These are phyloP conservation scores for Solidago caesia DNA, from an alignment of 129 eudicot genomes.

Conservation along the genomic window DNA sequence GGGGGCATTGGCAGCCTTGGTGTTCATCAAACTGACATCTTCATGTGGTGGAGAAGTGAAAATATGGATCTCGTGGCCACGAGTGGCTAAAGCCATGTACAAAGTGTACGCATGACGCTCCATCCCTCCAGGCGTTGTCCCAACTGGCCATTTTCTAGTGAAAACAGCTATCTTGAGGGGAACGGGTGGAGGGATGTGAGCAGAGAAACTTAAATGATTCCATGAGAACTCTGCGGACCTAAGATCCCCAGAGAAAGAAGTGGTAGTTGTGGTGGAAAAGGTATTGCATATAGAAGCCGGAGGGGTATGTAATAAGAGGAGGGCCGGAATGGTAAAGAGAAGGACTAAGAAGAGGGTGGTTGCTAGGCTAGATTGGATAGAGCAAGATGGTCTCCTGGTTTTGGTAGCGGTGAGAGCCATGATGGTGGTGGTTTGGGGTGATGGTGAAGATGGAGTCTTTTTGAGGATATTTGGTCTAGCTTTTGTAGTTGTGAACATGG, in stretches of 20 bases:
- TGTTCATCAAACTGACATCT: slow-evolving; percentile 11
- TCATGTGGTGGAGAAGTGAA: slow-evolving; percentile 69
- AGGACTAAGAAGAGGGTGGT: slow-evolving; percentile 69
- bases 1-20: slow-evolving; percentile 24
- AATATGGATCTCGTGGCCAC: slow-evolving; percentile 71
- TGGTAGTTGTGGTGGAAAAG: slow-evolving; percentile 31
- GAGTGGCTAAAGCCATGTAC: slow-evolving; percentile 59
- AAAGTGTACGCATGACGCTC: slow-evolving; percentile 95
- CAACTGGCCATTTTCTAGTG: slow-evolving; percentile 79
- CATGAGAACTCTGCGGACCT: slow-evolving; percentile 67
- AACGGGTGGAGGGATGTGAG: slow-evolving; percentile 39
- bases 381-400: slow-evolving; percentile 46
- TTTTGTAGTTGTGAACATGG: slow-evolving; percentile 33
- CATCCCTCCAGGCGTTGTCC: slow-evolving; percentile 86
- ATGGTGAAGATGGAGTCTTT: slow-evolving; percentile 24
- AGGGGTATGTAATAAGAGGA: slow-evolving; percentile 77
- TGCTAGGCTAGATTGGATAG: slow-evolving; percentile 55
- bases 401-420: slow-evolving; percentile 55
- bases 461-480: slow-evolving; percentile 24
- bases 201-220: slow-evolving; percentile 56
- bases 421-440: slow-evolving; percentile 27
- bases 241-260: slow-evolving; percentile 64
- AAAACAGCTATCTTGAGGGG: slow-evolving; percentile 81
- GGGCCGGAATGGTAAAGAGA: slow-evolving; percentile 85
- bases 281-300: slow-evolving; percentile 54